Evolutionary conservation across 148 eudicot species (phyloP).

Genomic region (Rhododendron griersonianum): DNA sequence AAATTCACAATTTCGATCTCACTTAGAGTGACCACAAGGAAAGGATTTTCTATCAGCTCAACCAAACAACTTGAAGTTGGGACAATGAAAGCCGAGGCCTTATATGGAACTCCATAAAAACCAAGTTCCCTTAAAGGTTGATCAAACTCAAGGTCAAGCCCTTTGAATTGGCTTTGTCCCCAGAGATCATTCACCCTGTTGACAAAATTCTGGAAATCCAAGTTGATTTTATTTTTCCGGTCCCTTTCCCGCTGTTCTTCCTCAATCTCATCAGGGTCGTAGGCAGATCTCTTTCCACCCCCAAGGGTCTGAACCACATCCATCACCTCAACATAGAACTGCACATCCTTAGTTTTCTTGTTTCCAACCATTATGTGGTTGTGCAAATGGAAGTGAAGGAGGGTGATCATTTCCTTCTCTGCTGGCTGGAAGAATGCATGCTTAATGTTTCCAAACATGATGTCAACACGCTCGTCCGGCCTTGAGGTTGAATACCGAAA

Average conservation of each 20-base stretch:
- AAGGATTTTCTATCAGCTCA: conserved; percentile 82
- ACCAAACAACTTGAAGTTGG: conserved; percentile 93
- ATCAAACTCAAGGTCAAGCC: conserved; percentile 79
- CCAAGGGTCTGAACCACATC: conserved; percentile 91
- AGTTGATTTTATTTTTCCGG: conserved; percentile 81
- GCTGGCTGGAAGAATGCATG: conserved; percentile 98
- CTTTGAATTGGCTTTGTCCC: conserved; percentile 76
- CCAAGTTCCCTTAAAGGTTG: conserved; percentile 96
- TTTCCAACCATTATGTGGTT: conserved; percentile 95
- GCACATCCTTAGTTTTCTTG: conserved; percentile 96
- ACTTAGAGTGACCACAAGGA: conserved; percentile 59
- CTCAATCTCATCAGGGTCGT: conserved; percentile 97
- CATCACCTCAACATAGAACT: conserved; percentile 93
- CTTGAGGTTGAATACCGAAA: conserved; percentile 81
- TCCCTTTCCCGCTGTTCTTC: conserved; percentile 94
- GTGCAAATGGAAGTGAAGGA: conserved; percentile 85
- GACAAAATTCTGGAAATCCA: conserved; percentile 80
- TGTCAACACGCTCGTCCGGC: conserved; percentile 70
- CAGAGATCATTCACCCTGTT: conserved; percentile 89
- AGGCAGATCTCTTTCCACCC: conserved; percentile 83
- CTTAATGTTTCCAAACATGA: conserved; percentile 73
- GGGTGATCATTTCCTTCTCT: conserved; percentile 92
- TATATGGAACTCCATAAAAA: conserved; percentile 86
- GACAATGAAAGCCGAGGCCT: conserved; percentile 86
- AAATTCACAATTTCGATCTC: conserved; percentile 92